Base-by-base conservation (phyloP, 2,329 filamentous ascomycete species). In the Cucurbitaria berberidis region DNA sequence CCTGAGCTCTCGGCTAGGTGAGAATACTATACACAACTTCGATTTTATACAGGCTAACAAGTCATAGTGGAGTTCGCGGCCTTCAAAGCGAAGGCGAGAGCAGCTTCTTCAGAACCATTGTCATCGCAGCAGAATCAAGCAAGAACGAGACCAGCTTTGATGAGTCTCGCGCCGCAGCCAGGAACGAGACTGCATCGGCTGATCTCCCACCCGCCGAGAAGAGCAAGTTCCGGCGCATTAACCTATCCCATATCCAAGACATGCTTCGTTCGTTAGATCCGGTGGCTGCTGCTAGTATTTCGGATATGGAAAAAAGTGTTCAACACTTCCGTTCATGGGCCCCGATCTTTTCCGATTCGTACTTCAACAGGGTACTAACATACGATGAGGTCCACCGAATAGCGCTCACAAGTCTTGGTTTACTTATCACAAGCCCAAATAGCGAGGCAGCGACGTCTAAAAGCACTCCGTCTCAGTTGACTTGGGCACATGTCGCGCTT, bases 381-480 rank as follows among this genome's bases (percentile, higher is more conserved):
- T 85, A 85, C 62, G 80, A 84, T 51, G 80, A 84, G 52, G 81
- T 88, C 11, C 86, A 89, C 63, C 81, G 86, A 58, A 74, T 88
- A 48, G 82, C 82, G 15, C 80, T 75, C 47, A 81, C 67, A 63
- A 82, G 79, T 21, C 79, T 83, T 36, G 84, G 85, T 5, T 47
- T 76, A 19, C 67, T 69, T 21, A 35, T 67, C 18, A 60, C 66
- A 9, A 62, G 64, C 41, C 57, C 59, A 15, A 48, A 44, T 13
- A 55, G 40, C 41, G 18, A 57, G 30, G 26, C 40, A 13, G 40
- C 27, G 26, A 5, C 30, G 9, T 51, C 46, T 24, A 54, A 51
- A 2, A 42, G 22, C 8, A 30, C 53, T 11, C 34, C 51, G 32
- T 46, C 40, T 6, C 63, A 64, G 13, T 69, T 81, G 41, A 72